Evolutionary conservation across 2,329 filamentous ascomycete species (phyloP).

Genomic region (Aspergillus chevalieri): DNA sequence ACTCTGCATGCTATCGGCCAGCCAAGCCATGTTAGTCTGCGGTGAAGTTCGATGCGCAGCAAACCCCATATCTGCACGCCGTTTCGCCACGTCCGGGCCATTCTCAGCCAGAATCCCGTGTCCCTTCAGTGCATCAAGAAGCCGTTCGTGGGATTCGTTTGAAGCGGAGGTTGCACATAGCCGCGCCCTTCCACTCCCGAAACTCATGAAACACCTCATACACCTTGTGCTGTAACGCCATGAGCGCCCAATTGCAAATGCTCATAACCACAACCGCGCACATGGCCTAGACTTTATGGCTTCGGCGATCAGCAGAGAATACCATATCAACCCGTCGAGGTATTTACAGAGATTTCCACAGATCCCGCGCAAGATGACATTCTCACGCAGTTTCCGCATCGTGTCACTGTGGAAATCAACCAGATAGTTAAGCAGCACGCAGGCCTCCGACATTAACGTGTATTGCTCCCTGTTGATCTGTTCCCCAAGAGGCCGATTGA

Average conservation of each 20-base stretch:
- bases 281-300: slow-evolving; percentile 5
- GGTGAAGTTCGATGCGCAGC: slow-evolving; percentile 4
- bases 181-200: neutral
- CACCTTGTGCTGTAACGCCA: slow-evolving; percentile 18
- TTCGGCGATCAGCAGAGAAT: slow-evolving; percentile 1
- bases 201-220: slow-evolving; percentile 9
- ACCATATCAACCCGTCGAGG: slow-evolving; percentile 6
- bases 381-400: slow-evolving; percentile 15
- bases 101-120: slow-evolving; percentile 10
- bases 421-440: slow-evolving; percentile 13
- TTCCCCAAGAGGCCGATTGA: slow-evolving; percentile 10
- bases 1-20: slow-evolving; percentile 13
- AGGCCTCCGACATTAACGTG: slow-evolving; percentile 6
- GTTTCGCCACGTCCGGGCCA: slow-evolving; percentile 6
- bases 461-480: slow-evolving; percentile 6
- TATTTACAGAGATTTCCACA: slow-evolving; percentile 11
- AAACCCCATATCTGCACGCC: slow-evolving; percentile 8
- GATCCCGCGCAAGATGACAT: slow-evolving; percentile 13
- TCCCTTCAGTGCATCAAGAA: slow-evolving; percentile 8
- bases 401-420: slow-evolving; percentile 16
- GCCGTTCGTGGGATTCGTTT: slow-evolving; percentile 5
- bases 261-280: slow-evolving; percentile 12
- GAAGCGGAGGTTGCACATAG: neutral
- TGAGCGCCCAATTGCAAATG: slow-evolving; percentile 17
- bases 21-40: slow-evolving; percentile 9